Percentiles rank a stretch among this genome's conserved stretches.
phyloP scores from a whole-genome alignment of 805 yeast genomes.

The Starmerella lactis-condensi region DNA sequence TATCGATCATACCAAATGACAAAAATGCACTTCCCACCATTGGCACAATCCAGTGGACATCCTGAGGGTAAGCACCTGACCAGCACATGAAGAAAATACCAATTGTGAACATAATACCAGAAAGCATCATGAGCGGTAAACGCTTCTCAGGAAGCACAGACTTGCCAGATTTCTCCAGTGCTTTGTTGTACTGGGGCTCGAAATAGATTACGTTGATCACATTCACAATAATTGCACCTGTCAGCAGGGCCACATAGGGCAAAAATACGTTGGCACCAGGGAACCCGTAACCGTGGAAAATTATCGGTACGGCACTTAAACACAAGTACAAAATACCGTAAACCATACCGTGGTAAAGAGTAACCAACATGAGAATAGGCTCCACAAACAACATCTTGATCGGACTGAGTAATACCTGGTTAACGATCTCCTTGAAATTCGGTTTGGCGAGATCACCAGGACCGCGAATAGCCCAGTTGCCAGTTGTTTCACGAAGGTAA shows the following conservation, averaged over 20 bases:
- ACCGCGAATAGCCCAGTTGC: conserved; percentile 70
- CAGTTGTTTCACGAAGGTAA: conserved; percentile 43
- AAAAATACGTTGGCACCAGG: conserved; percentile 44
- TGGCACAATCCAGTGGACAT: conserved; percentile 71
- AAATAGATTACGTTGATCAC: conserved; percentile 29
- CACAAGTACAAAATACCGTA: conserved; percentile 27
- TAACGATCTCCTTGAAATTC: conserved; percentile 25
- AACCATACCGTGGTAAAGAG: conserved; percentile 26
- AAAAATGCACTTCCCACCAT: conserved; percentile 43
- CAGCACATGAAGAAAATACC: conserved; percentile 80
- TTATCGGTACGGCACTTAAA: conserved; percentile 25
- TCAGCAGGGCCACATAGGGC: conserved; percentile 61
- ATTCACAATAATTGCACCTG: conserved; percentile 52
- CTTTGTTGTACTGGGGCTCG: conserved; percentile 36
- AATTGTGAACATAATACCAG: conserved; percentile 48
- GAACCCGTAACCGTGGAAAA: conserved; percentile 40
- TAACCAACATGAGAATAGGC: conserved; percentile 24
- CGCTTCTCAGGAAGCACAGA: conserved; percentile 64
- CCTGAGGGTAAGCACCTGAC: conserved; percentile 59
- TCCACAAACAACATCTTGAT: conserved; percentile 22
- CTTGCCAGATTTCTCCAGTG: conserved; percentile 31
- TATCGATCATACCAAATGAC: conserved; percentile 49
- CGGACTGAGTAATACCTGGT: conserved; percentile 20
- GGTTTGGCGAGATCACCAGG: conserved; percentile 31
- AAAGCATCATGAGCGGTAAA: conserved; percentile 55